These are phyloP conservation scores for Boletus semigastroideus DNA, from an alignment of 1,284 basidiomycete species.

Conservation along the genomic window DNA sequence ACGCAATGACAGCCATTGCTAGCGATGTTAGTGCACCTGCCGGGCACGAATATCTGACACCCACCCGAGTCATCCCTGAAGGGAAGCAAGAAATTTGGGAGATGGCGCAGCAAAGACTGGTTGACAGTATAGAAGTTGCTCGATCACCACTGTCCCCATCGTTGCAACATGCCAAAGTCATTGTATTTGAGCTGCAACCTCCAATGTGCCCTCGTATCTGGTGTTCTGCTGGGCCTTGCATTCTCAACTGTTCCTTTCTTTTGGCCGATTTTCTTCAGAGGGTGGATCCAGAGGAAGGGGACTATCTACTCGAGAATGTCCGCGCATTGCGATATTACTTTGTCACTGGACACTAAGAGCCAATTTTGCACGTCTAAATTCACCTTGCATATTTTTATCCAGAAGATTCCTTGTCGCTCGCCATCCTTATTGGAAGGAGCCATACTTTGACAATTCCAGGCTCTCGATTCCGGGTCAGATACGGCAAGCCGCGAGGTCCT, in stretches of 20 bases:
- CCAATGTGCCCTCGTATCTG: background rate
- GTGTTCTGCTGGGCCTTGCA: background rate
- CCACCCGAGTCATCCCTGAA: no score
- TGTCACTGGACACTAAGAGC: background rate
- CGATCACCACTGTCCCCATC: background rate
- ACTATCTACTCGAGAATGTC: background rate
- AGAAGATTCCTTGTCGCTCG: background rate
- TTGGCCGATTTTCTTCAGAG: rapidly evolving
- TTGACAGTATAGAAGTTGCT: background rate
- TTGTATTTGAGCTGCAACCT: background rate
- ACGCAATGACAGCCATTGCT: no score
- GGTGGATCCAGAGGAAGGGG: background rate
- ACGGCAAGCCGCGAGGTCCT: background rate
- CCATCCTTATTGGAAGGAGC: background rate
- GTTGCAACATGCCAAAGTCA: background rate
- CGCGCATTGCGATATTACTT: constrained; percentile 3
- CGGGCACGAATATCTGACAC: background rate
- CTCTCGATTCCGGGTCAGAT: background rate
- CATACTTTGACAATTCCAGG: background rate
- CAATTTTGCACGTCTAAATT: background rate
- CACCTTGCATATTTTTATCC: background rate
- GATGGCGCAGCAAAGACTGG: background rate
- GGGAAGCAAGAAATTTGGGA: background rate
- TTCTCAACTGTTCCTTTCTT: background rate
- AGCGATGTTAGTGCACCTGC: background rate